phyloP scores from a whole-genome alignment of 2,329 filamentous ascomycete species.

The Pyricularia grisea region DNA sequence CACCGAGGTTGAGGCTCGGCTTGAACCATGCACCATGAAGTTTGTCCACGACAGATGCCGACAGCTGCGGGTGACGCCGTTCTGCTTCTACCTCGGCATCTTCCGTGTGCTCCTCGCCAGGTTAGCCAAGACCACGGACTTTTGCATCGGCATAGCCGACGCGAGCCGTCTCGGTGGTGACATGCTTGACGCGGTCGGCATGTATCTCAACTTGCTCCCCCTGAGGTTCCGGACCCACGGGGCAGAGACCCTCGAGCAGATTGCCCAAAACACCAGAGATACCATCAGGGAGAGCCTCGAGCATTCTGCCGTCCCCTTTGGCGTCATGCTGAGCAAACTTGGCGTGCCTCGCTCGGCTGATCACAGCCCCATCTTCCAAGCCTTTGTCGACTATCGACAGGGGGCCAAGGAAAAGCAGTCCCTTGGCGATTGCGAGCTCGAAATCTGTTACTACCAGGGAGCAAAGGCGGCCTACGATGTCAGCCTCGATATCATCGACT shows the following conservation, averaged over 20 bases:
- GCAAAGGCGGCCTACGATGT: constrained; percentile 19
- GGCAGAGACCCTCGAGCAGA: constrained; percentile 6
- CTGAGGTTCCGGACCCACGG: too few species aligned
- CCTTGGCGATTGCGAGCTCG: constrained; percentile 12
- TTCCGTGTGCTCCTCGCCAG: constrained; percentile 20
- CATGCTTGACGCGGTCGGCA: constrained; percentile 20
- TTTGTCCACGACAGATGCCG: too few species aligned
- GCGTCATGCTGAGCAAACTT: constrained; percentile 34
- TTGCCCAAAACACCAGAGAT: constrained; percentile 12
- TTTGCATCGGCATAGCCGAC: constrained; percentile 31
- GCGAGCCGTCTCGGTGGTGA: constrained; percentile 20
- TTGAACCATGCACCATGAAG: too few species aligned
- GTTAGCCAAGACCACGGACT: constrained; percentile 13
- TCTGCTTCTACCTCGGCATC: constrained; percentile 23
- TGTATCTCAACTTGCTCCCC: too few species aligned
- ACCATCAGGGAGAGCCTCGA: too few species aligned
- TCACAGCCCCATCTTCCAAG: constrained; percentile 39
- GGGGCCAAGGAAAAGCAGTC: constrained; percentile 12
- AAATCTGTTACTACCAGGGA: constrained; percentile 7
- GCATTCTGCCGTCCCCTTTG: constrained; percentile 29
- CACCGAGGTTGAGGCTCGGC: too few species aligned
- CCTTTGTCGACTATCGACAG: constrained; percentile 21
- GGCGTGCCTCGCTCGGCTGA: constrained; percentile 25
- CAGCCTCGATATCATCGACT: constrained; percentile 26
- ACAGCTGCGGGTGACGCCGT: constrained; percentile 8